Evolutionary conservation across 345 rosid genomes (phyloP), one percentile per base, ranked within the genome.

Genomic region (Clarkia xantiana): DNA sequence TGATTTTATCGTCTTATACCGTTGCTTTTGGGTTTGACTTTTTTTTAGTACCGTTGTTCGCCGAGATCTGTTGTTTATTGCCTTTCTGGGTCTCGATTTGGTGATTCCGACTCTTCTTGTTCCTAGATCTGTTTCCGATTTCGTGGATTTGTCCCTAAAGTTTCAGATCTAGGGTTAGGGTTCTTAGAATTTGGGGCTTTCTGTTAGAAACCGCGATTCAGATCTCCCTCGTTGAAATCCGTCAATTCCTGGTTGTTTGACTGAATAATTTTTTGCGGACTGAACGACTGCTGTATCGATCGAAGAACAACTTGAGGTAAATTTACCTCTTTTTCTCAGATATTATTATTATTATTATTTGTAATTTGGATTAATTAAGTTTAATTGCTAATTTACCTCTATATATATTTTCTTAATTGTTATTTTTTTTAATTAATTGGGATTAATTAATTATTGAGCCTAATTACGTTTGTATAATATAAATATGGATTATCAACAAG

Each of bases 81-180:
- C 10, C 25, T 29, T 42, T 36, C 29, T 29, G 36, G 36, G 36
- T 29, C 36, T 29, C 9, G 36, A 10, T 34, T 13, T 53, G 49
- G 8, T 13, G 45, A 25, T 12, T 11, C 10, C 45, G 18, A 3
- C 14, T n/a, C 17, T 9, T 38, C 22, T 49, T 46, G n/a, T 18
- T 52, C 19, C 6, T 44, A 23, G 12, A 12, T 42, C 18, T 0
- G 52, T 15, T 49, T 44, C 23, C 36, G 54, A 63, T 53, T 54
- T 51, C 45, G 60, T 40, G 13, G 16, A 45, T 46, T 50, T 56
- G 15, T 15, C 39, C 1, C 40, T 10, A 19, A 51, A 46, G 44
- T 57, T 51, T 51, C 20, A 59, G 69, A 59, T 56, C 71, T 72
- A 67, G 69, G 69, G 65, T 60, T 72, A 59, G 63, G 60, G 67